These are phyloP conservation scores for Pneumocystis canis DNA, from an alignment of 1,139 yeast species.

Conservation along the genomic window DNA sequence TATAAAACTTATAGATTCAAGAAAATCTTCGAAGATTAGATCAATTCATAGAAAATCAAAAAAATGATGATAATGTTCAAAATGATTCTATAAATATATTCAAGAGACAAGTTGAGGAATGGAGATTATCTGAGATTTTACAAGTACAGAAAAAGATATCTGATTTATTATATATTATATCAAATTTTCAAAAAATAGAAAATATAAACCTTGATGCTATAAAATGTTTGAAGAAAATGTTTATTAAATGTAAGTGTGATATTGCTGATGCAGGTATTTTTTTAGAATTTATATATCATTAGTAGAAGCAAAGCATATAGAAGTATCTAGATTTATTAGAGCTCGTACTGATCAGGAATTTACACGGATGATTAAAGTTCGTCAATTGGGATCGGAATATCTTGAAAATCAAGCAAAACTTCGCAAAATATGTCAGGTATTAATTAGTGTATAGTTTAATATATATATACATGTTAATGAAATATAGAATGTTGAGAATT, in stretches of 20 bases:
- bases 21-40: not conserved
- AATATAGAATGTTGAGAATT: slow-evolving; percentile 4
- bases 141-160: not conserved
- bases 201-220: not conserved
- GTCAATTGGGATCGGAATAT: slow-evolving; percentile 11
- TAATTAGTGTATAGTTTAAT: not conserved
- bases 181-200: not conserved
- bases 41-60: not conserved
- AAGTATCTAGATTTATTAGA: slow-evolving; percentile 7
- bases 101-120: not conserved
- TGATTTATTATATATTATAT: not conserved
- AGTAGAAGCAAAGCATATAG: slow-evolving; percentile 10
- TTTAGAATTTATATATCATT: not conserved
- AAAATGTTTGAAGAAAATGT: not conserved
- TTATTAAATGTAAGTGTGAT: not conserved
- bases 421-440: slow-evolving; percentile 3
- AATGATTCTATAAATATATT: not conserved
- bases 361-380: slow-evolving; percentile 2
- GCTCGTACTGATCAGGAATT: slow-evolving; percentile 7
- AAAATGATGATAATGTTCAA: not conserved
- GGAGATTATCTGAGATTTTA: not conserved
- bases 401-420: slow-evolving; percentile 8
- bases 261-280: not conserved
- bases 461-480: not conserved
- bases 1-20: not conserved